Base-by-base conservation (phyloP, 257 asterid species). In the Mitragyna speciosa region DNA sequence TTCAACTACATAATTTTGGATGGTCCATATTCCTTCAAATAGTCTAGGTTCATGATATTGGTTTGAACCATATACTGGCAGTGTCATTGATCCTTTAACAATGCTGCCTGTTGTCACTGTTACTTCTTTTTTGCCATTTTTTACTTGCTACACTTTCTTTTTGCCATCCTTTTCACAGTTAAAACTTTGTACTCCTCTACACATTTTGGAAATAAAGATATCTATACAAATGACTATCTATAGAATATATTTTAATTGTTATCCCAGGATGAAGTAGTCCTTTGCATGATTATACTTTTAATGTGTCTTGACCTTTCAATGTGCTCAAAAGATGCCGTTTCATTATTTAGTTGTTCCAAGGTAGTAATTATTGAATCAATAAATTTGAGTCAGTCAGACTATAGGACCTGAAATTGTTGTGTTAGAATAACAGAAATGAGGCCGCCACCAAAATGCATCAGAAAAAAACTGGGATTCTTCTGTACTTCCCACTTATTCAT, bases 401-500 rank as follows among this genome's bases (percentile, higher is more conserved):
- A 65, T 47, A 80, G 56, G 72, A 61, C 39, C 63, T 33, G 63
- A 5, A 36, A 76, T 28, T 76, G 36, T 67, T 26, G 59, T 51
- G 39, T 76, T 72, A 72, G 70, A 77, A 72, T 72, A 79, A 72
- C 76, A 49, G 15, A 70, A 79, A 24, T 64, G 70, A n/a, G 63
- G 63, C 47, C 85, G 69, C 87, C 63, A 81, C 78, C 58, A 15
- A 65, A 68, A 84, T 76, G 26, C 64, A 83, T 66, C 66, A 74
- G 56, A 49, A 75, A 73, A 58, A 20, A 33, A 58, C 78, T 75
- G 15, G 73, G 77, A 78, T 74, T 84, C 83, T 79, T 59, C 70
- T 78, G 76, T 78, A 43, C 83, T 79, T 52, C 65, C 87, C 88
- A 85, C 85, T 85, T 79, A 41, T 54, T 24, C 52, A n/a, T 82